phyloP scores from a whole-genome alignment of 2,329 filamentous ascomycete species.

The Botrytis deweyae region DNA sequence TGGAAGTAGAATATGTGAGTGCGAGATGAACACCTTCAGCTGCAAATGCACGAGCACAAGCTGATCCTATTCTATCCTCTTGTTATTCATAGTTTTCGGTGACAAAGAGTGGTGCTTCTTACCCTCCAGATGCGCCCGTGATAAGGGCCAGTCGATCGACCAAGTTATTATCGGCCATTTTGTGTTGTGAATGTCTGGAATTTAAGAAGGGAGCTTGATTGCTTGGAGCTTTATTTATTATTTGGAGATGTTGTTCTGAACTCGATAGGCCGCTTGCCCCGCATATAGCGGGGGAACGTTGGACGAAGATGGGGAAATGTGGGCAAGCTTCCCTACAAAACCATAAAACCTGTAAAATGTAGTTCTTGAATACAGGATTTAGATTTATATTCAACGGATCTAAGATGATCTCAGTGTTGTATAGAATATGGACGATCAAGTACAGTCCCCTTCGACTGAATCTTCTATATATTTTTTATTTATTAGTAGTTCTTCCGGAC shows the following conservation, averaged over 20 bases:
- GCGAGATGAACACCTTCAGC: conserved; percentile 53
- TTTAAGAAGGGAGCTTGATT: no score
- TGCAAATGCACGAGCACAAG: conserved; percentile 56
- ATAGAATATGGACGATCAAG: no score
- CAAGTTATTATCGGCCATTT: conserved; percentile 45
- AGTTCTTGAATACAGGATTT: no score
- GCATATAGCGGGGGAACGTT: not conserved
- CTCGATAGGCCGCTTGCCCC: not conserved
- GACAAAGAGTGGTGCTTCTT: conserved; percentile 28
- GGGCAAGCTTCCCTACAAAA: not conserved
- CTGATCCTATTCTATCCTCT: conserved; percentile 57
- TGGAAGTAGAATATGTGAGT: conserved; percentile 55
- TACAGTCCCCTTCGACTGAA: no score
- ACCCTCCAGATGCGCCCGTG: conserved; percentile 62
- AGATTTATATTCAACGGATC: no score
- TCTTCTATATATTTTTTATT: no score
- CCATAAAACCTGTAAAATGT: no score
- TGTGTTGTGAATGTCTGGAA: not conserved
- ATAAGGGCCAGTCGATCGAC: conserved; percentile 55
- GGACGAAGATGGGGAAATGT: not conserved
- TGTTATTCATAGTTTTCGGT: not conserved
- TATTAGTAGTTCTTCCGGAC: no score
- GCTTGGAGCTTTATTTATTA: not conserved
- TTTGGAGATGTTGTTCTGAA: not conserved
- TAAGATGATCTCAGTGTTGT: no score